Percentiles rank a stretch among this genome's conserved stretches.
These are phyloP conservation scores for Magnaporthiopsis incrustans DNA, from an alignment of 2,329 filamentous ascomycete genomes.

Conservation along the genomic window DNA sequence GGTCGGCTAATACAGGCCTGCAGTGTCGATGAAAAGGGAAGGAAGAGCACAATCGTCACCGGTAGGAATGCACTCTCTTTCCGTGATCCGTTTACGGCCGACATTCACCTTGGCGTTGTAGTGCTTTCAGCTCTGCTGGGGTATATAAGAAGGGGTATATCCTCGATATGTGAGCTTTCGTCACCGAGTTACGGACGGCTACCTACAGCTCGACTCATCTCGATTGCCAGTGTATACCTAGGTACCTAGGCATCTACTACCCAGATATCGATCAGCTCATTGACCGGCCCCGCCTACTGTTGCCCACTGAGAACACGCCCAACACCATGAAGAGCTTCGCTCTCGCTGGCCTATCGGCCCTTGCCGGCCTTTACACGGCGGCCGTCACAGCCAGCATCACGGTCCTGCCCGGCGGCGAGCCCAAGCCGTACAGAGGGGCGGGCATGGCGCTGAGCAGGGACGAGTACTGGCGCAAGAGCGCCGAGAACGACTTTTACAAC, in stretches of 20 bases:
- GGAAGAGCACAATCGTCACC: not conserved
- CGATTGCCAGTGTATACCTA: no score
- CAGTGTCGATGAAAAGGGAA: not conserved
- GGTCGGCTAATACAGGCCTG: not conserved
- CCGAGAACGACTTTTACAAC: conserved; percentile 15
- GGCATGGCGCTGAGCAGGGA: conserved; percentile 10
- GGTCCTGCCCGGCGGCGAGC: conserved; percentile 18
- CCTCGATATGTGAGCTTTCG: no score
- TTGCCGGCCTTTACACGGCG: not conserved
- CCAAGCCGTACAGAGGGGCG: conserved; percentile 8
- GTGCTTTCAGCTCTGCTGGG: not conserved
- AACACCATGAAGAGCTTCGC: no score
- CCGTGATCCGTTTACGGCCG: not conserved
- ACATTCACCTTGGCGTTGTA: not conserved
- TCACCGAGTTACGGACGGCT: no score
- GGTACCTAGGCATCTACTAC: no score
- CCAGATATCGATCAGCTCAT: no score
- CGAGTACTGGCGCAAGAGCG: conserved; percentile 14
- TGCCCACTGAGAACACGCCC: no score
- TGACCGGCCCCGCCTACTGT: no score
- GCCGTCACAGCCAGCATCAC: conserved; percentile 4
- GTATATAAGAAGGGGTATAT: not conserved
- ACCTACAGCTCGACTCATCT: no score
- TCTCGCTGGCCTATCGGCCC: not conserved
- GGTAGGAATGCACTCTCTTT: not conserved